phyloP scores from a whole-genome alignment of 75 land plant genomes.

The Azolla pinnata region DNA sequence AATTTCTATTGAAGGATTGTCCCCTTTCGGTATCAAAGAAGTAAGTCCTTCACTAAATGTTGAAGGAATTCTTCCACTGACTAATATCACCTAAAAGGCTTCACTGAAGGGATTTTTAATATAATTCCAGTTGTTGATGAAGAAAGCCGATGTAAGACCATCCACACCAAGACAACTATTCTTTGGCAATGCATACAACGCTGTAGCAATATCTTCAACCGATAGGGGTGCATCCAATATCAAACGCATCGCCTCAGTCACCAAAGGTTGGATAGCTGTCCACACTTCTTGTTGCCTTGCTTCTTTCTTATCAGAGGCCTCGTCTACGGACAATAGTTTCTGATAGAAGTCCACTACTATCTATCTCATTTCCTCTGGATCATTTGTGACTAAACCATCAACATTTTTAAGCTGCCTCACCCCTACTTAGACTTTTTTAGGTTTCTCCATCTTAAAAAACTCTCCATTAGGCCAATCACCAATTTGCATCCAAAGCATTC shows the following conservation, averaged over 20 bases:
- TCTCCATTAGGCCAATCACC: neutral
- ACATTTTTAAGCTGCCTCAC: neutral
- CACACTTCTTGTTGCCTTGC: too few relatives aligned
- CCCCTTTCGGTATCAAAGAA: neutral
- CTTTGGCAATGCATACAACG: neutral
- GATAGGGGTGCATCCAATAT: neutral
- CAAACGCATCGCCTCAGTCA: neutral
- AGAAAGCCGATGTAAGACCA: neutral
- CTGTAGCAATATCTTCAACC: neutral
- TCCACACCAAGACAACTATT: neutral
- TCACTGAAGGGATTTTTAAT: neutral
- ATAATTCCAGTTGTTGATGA: neutral
- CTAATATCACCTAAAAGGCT: neutral
- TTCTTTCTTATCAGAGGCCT: too few relatives aligned
- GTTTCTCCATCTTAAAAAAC: neutral
- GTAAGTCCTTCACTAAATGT: neutral
- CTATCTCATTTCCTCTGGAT: conserved; percentile 1
- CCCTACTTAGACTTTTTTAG: neutral
- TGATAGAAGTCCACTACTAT: neutral
- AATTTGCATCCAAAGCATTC: neutral
- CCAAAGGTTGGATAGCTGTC: neutral
- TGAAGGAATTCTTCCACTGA: neutral
- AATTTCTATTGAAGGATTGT: neutral
- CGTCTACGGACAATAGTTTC: neutral
- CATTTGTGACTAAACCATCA: neutral